Evolutionary conservation across 78 protist genomes (phyloP).

Genomic region (Polysphondylium violaceum): DNA sequence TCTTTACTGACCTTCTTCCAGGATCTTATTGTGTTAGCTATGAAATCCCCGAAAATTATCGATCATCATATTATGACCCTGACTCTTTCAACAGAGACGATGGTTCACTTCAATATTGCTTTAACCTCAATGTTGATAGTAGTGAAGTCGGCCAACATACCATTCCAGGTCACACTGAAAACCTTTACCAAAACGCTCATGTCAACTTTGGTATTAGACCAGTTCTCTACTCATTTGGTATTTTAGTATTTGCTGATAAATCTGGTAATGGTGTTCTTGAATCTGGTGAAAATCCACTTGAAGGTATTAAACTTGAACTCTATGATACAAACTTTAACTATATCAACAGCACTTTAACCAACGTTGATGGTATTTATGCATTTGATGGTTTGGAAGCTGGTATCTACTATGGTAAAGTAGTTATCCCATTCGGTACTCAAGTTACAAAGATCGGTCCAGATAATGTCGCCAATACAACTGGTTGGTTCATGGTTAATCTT

Average conservation of each 20-base stretch:
- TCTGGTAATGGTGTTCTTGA: conserved; percentile 47
- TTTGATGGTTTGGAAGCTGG: conserved; percentile 13
- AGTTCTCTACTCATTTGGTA: conserved; percentile 27
- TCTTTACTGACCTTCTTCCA: conserved; percentile 1
- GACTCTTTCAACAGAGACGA: neutral
- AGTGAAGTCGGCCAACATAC: neutral
- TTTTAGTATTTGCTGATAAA: conserved; percentile 12
- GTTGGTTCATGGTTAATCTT: neutral
- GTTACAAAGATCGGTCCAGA: neutral
- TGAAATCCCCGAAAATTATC: neutral
- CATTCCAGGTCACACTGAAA: conserved; percentile 7
- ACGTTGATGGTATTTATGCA: conserved; percentile 26
- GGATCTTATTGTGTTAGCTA: neutral
- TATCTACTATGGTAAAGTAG: neutral
- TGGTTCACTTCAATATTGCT: neutral
- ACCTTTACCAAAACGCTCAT: neutral
- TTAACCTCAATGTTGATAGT: neutral
- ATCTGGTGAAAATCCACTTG: conserved; percentile 25
- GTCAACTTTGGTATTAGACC: conserved; percentile 23
- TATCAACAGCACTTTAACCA: neutral
- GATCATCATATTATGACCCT: neutral
- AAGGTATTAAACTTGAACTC: neutral
- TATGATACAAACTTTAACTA: neutral
- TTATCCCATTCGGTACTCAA: neutral
- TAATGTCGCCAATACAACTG: conserved; percentile 10